phyloP scores from a whole-genome alignment of 768 basidiomycete species.

The Lepiota brunneoincarnata region DNA sequence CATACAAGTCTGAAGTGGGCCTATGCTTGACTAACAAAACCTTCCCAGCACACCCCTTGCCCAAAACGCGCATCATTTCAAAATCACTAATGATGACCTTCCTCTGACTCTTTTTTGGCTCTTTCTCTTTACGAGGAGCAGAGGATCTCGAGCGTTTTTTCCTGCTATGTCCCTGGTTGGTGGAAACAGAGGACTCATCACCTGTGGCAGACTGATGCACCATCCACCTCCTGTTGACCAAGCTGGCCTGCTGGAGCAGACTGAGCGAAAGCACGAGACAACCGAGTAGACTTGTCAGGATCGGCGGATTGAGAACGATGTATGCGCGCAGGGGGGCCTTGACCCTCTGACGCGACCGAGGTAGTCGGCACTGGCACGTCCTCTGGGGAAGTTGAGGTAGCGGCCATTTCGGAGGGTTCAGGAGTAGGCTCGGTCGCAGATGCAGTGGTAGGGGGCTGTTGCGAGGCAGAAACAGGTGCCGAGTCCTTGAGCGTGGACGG shows the following conservation, averaged over 20 bases:
- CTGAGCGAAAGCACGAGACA: constrained; percentile 58
- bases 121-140: constrained; percentile 31
- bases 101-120: constrained; percentile 55
- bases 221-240: constrained; percentile 34
- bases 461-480: constrained; percentile 1
- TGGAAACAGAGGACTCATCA: constrained; percentile 73
- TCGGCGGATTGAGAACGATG: constrained; percentile 83
- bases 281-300: constrained; percentile 57
- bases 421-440: constrained; percentile 14
- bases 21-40: constrained; percentile 89
- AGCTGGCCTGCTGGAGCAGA: constrained; percentile 32
- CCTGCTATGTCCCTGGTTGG: constrained; percentile 22
- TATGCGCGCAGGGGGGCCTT: constrained; percentile 40
- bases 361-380: constrained; percentile 13
- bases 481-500: background rate
- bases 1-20: constrained; percentile 69
- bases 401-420: constrained; percentile 11
- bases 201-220: constrained; percentile 49
- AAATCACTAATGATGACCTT: constrained; percentile 90
- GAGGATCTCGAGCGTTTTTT: constrained; percentile 22
- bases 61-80: constrained; percentile 94
- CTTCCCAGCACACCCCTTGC: constrained; percentile 97
- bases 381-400: constrained; percentile 4
- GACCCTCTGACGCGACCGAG: constrained; percentile 6
- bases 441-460: constrained; percentile 13